Evolutionary conservation across 2,329 filamentous ascomycete species (phyloP).

Genomic region (Pestalotiopsis sp.): DNA sequence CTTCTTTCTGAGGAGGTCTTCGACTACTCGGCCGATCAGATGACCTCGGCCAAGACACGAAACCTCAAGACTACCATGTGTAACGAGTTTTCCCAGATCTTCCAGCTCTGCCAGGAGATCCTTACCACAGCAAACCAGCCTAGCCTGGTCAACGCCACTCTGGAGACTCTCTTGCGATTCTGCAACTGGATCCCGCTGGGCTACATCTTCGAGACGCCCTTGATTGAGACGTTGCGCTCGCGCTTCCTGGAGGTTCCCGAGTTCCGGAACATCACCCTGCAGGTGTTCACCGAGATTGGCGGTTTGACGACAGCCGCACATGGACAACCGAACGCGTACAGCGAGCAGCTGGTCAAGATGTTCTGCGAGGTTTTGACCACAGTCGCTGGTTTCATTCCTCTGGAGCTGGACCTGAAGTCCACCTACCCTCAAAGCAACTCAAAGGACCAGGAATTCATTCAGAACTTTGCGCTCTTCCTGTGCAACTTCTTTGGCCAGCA

Average conservation of each 20-base stretch:
- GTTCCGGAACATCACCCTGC: slow-evolving; percentile 95
- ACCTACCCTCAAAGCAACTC: slow-evolving; percentile 93
- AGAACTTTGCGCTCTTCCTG: slow-evolving; percentile 93
- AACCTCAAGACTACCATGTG: slow-evolving; percentile 99
- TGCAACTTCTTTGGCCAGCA: slow-evolving; percentile 98
- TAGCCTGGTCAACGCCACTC: slow-evolving; percentile 90
- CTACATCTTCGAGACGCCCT: slow-evolving; percentile 96
- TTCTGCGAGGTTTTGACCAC: slow-evolving; percentile 95
- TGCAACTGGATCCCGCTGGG: slow-evolving; percentile 99
- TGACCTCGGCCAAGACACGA: slow-evolving; percentile 97
- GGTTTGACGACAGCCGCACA: slow-evolving; percentile 81
- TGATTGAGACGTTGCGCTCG: slow-evolving; percentile 92
- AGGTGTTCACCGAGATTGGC: slow-evolving; percentile 96
- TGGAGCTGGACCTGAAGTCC: slow-evolving; percentile 85
- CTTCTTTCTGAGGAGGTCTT: slow-evolving; percentile 97
- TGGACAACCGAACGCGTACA: slow-evolving; percentile 73
- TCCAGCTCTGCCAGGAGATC: slow-evolving; percentile 95
- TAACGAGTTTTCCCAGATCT: slow-evolving; percentile 97
- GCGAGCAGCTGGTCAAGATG: slow-evolving; percentile 96
- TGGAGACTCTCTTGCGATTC: slow-evolving; percentile 93
- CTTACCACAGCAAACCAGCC: slow-evolving; percentile 86
- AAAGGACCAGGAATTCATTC: slow-evolving; percentile 94
- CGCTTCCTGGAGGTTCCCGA: slow-evolving; percentile 92
- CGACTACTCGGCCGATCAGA: slow-evolving; percentile 97
- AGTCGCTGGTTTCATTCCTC: slow-evolving; percentile 89